Evolutionary conservation across 1,139 yeast species (phyloP).

Genomic region (Sugiyamaella neomexicana): DNA sequence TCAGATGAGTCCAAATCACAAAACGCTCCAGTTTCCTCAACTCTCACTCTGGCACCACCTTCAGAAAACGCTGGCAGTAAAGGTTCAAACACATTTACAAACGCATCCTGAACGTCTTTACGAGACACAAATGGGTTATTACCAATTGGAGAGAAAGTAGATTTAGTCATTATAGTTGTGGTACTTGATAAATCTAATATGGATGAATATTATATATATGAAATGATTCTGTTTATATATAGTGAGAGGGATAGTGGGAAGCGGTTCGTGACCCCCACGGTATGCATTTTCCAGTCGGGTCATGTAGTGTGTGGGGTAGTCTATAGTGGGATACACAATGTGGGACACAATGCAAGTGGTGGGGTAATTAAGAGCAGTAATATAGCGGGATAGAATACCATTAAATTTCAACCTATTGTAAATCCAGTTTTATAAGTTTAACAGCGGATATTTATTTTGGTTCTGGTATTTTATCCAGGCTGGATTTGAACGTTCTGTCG

Average conservation of each 20-base stretch:
- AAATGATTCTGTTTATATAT: background rate
- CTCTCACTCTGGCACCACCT: constrained; percentile 25
- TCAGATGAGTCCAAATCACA: constrained; percentile 33
- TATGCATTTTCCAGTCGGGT: background rate
- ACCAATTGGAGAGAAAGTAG: constrained; percentile 20
- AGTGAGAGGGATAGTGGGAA: too few species aligned
- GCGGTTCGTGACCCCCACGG: background rate
- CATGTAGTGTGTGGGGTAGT: background rate
- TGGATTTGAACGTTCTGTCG: too few species aligned
- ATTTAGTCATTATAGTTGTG: constrained; percentile 9
- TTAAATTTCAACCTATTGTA: too few species aligned
- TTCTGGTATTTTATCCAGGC: too few species aligned
- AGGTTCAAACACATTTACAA: constrained; percentile 25
- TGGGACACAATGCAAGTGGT: background rate
- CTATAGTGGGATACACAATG: background rate
- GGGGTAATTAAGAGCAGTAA: background rate
- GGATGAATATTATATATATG: background rate
- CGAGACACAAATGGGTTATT: constrained; percentile 24
- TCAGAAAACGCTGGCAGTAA: constrained; percentile 26
- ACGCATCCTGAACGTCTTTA: constrained; percentile 27
- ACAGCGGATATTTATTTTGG: too few species aligned
- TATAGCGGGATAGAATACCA: too few species aligned
- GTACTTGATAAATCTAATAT: background rate
- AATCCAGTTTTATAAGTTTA: too few species aligned
- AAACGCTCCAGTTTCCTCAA: constrained; percentile 31